Conservation (phyloP, 805 yeast genomes). For the Zygotorulaspora florentina region DNA sequence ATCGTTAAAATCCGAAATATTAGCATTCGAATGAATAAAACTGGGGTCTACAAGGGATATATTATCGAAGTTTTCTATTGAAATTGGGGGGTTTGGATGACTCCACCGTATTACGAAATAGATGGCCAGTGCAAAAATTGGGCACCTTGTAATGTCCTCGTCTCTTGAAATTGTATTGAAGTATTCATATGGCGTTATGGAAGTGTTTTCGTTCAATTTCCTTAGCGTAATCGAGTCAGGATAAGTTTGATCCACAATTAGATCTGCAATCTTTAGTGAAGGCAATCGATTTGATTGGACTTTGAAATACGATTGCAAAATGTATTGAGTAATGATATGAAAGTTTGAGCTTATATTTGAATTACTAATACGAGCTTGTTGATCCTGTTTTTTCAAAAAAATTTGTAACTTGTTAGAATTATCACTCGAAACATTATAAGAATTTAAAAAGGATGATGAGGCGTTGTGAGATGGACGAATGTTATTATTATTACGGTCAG, state of each 20-base stretch:
- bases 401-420: constrained; percentile 10
- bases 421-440: constrained; percentile 6
- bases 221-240: constrained; percentile 35
- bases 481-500: constrained; percentile 1
- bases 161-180: constrained; percentile 34
- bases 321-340: constrained; percentile 30
- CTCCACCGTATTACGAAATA: constrained; percentile 33
- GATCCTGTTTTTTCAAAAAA: constrained; percentile 19
- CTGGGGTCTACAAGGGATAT: constrained; percentile 24
- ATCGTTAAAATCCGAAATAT: constrained; percentile 3
- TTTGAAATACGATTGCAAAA: constrained; percentile 31
- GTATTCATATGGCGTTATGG: constrained; percentile 29
- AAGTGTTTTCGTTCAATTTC: constrained; percentile 27
- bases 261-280: constrained; percentile 26
- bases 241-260: constrained; percentile 35
- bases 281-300: constrained; percentile 20
- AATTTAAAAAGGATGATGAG: constrained; percentile 4
- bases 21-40: constrained; percentile 12
- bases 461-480: background rate
- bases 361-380: constrained; percentile 15
- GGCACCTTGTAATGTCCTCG: constrained; percentile 32
- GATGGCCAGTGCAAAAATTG: constrained; percentile 32
- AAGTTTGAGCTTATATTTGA: constrained; percentile 22
- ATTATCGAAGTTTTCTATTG: constrained; percentile 21
- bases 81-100: constrained; percentile 26